Evolutionary conservation across 768 basidiomycete genomes (phyloP).

Genomic region (Sutorius australiensis): DNA sequence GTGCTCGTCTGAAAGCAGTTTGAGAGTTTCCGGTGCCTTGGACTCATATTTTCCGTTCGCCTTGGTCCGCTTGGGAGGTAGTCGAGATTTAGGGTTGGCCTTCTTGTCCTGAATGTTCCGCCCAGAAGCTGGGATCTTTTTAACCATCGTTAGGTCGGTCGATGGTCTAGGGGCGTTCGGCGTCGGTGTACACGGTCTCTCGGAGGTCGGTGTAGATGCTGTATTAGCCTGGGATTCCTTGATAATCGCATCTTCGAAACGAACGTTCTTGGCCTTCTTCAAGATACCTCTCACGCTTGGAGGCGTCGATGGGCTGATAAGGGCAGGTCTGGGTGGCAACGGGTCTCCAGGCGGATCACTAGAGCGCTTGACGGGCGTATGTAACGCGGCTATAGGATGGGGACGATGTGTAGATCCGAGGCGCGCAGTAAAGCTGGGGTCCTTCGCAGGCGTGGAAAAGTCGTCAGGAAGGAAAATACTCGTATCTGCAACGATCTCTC

Average conservation of each 20-base stretch:
- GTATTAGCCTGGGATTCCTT: constrained; percentile 1
- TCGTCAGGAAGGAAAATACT: constrained; percentile 12
- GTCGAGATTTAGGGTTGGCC: constrained; percentile 9
- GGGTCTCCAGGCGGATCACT: constrained; percentile 19
- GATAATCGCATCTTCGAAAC: constrained; percentile 29
- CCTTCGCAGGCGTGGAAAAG: constrained; percentile 11
- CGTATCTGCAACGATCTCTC: constrained; percentile 1
- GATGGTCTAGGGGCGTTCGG: constrained; percentile 1
- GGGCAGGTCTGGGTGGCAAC: constrained; percentile 21
- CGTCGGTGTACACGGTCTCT: constrained; percentile 12
- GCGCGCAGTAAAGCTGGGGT: neutral
- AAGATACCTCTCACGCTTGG: constrained; percentile 35
- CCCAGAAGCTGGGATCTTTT: neutral
- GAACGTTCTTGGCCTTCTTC: constrained; percentile 39
- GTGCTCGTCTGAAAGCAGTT: constrained; percentile 10
- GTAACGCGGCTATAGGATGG: neutral
- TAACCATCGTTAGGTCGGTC: neutral
- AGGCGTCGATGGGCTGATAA: constrained; percentile 26
- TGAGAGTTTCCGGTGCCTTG: constrained; percentile 3
- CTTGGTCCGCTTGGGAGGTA: constrained; percentile 14
- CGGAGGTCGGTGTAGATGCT: neutral
- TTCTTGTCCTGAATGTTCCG: constrained; percentile 12
- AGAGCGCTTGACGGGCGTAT: constrained; percentile 5
- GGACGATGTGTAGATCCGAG: neutral
- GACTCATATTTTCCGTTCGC: constrained; percentile 5